Percentiles rank a stretch among this genome's conserved stretches.
Conservation (phyloP, 441 rosid genomes). For the Bocquillonia castaneifolia region DNA sequence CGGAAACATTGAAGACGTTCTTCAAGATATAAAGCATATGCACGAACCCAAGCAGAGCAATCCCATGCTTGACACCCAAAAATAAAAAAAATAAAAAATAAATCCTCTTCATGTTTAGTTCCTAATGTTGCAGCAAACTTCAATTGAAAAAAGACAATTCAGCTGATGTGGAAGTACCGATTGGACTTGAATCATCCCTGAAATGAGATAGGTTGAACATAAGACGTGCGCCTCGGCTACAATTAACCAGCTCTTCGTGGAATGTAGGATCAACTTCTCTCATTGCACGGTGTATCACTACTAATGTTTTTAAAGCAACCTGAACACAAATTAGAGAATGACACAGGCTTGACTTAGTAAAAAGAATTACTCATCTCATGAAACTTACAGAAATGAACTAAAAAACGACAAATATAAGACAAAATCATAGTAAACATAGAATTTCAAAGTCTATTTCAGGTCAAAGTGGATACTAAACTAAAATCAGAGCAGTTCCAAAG, state of each 20-base stretch:
- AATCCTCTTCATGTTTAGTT: constrained; percentile 3
- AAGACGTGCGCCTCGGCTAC: constrained; percentile 17
- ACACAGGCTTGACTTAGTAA: neutral
- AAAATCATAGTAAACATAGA: neutral
- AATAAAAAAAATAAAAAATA: neutral
- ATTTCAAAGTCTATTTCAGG: no score
- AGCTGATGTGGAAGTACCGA: constrained; percentile 25
- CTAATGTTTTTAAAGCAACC: constrained; percentile 48
- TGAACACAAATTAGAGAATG: constrained; percentile 8
- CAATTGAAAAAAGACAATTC: neutral
- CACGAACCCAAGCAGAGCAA: constrained; percentile 43
- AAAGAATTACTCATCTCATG: neutral
- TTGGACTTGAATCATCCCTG: constrained; percentile 37
- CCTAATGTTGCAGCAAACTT: neutral
- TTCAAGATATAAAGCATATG: constrained; percentile 43
- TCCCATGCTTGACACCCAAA: constrained; percentile 40
- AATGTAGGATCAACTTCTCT: constrained; percentile 39
- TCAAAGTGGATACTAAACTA: neutral
- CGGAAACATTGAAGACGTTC: constrained; percentile 36
- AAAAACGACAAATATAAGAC: neutral
- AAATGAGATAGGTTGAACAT: constrained; percentile 36
- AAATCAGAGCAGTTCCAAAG: neutral
- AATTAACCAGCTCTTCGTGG: constrained; percentile 28
- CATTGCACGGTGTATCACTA: constrained; percentile 38
- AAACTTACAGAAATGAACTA: neutral